Conservation (phyloP, 2,329 filamentous ascomycete species). For the Fonsecaea erecta region DNA sequence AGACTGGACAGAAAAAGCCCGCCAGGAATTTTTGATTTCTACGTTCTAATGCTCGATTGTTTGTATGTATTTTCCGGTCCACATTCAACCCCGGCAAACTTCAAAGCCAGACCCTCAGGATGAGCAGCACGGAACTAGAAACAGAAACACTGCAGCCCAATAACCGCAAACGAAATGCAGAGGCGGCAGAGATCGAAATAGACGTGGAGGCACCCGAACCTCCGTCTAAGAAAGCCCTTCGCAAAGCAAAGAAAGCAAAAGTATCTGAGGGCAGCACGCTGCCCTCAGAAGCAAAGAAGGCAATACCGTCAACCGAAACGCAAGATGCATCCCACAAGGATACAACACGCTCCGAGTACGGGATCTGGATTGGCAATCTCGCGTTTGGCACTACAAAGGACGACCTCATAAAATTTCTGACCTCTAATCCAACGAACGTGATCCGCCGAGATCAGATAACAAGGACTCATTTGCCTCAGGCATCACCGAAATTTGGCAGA, state of each 20-base stretch:
- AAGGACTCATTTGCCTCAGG: constrained; percentile 76
- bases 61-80: not conserved
- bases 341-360: constrained; percentile 71
- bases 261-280: constrained; percentile 6
- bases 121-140: constrained; percentile 28
- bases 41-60: not conserved
- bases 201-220: constrained; percentile 89
- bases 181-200: constrained; percentile 73
- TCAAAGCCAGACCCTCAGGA: constrained; percentile 12
- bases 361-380: constrained; percentile 95
- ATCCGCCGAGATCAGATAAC: constrained; percentile 73
- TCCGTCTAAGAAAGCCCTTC: constrained; percentile 89
- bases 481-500: constrained; percentile 57
- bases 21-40: not conserved
- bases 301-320: not conserved
- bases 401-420: constrained; percentile 78
- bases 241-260: constrained; percentile 77
- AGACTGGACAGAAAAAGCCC: not conserved
- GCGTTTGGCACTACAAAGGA: constrained; percentile 78
- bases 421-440: constrained; percentile 32
- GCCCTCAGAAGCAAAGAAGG: constrained; percentile 42
- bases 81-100: not conserved
- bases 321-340: constrained; percentile 43
- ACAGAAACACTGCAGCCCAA: constrained; percentile 2
- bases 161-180: constrained; percentile 32